Evolutionary conservation across 768 basidiomycete species (phyloP).

Genomic region (Suillus ampliporus): DNA sequence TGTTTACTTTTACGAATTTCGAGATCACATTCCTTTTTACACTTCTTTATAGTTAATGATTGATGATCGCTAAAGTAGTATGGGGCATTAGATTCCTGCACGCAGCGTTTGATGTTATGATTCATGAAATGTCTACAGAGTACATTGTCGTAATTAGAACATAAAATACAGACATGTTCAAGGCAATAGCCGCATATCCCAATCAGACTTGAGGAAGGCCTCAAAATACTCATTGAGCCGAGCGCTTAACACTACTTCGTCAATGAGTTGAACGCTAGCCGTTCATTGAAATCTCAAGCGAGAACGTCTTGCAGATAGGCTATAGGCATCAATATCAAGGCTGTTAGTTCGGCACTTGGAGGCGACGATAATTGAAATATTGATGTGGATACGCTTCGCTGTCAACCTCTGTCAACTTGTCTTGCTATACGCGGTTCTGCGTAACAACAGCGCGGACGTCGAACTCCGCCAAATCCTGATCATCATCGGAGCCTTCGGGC

Average conservation of each 20-base stretch:
- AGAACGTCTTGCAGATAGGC: too few species aligned
- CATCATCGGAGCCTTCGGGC: neutral
- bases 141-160: conserved; percentile 2
- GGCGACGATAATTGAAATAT: neutral
- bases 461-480: too few species aligned
- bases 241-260: too few species aligned
- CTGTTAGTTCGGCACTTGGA: too few species aligned
- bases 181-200: neutral
- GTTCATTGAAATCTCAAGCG: too few species aligned
- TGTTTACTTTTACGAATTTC: conserved; percentile 5
- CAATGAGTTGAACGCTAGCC: too few species aligned
- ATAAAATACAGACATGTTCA: neutral
- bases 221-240: too few species aligned
- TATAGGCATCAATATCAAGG: too few species aligned
- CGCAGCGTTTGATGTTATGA: neutral
- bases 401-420: neutral
- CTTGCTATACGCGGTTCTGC: neutral
- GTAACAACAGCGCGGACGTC: neutral
- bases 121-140: neutral
- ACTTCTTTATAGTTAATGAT: conserved; percentile 12
- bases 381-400: neutral
- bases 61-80: neutral
- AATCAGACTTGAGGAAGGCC: too few species aligned
- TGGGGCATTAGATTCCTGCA: neutral
- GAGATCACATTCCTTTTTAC: conserved; percentile 15